phyloP scores from a whole-genome alignment of 169 alveolate species.

The Babesia sp. region DNA sequence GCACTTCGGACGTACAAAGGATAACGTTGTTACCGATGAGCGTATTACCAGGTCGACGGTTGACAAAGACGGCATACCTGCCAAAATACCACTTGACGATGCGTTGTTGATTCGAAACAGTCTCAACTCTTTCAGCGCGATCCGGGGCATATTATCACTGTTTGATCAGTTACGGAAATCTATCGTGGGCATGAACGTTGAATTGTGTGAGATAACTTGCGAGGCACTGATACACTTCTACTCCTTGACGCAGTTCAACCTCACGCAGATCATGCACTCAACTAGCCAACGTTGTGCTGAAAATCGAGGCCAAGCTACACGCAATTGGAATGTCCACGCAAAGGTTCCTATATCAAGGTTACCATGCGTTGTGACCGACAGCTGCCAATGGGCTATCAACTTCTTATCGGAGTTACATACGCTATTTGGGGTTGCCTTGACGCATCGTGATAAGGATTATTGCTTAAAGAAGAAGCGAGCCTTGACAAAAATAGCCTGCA shows the following conservation, averaged over 20 bases:
- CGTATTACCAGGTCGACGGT: not conserved
- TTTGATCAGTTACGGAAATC: not conserved
- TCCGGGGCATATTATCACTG: conserved; percentile 10
- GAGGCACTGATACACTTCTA: conserved; percentile 18
- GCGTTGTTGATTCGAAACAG: conserved; percentile 21
- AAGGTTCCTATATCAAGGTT: conserved; percentile 1
- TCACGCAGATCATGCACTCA: not conserved
- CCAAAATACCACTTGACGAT: conserved; percentile 26
- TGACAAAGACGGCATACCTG: conserved; percentile 13
- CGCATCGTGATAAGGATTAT: not conserved
- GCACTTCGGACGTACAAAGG: conserved; percentile 22
- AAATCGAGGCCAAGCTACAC: not conserved
- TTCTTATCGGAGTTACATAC: conserved; percentile 8
- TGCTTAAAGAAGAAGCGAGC: not conserved
- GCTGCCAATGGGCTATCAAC: conserved; percentile 31
- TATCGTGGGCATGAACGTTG: not conserved
- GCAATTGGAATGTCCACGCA: conserved; percentile 4
- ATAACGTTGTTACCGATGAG: conserved; percentile 2
- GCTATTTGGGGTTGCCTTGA: not conserved
- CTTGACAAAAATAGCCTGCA: not conserved
- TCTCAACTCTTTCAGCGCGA: conserved; percentile 35
- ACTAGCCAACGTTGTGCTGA: conserved; percentile 18
- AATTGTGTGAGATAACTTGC: conserved; percentile 3
- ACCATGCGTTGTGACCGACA: conserved; percentile 29
- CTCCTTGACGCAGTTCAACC: conserved; percentile 33